These are phyloP conservation scores for Ceratorhiza oryzae-sativae DNA, from an alignment of 1,284 basidiomycete genomes.

Conservation along the genomic window DNA sequence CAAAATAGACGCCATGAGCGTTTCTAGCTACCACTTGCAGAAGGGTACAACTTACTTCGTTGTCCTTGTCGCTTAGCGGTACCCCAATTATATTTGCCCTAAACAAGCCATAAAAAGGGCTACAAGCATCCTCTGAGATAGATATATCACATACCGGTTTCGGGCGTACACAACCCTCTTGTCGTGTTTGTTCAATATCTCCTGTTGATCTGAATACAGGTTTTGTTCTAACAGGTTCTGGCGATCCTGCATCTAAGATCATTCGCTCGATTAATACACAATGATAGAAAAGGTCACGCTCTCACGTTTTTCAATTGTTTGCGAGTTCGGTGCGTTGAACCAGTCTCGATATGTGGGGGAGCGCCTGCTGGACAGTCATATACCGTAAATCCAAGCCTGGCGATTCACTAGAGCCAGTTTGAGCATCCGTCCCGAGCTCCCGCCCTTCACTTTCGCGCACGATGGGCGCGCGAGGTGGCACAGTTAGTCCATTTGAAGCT, in stretches of 20 bases:
- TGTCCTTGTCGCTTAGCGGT: constrained; percentile 14
- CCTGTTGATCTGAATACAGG: constrained; percentile 48
- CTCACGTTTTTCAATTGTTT: constrained; percentile 60
- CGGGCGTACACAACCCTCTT: constrained; percentile 24
- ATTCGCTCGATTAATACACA: constrained; percentile 29
- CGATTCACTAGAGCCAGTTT: neutral
- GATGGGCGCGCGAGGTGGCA: neutral
- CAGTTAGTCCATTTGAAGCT: neutral
- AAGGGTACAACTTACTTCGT: constrained; percentile 7
- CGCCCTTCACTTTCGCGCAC: neutral
- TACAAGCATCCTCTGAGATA: neutral
- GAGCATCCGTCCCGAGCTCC: neutral
- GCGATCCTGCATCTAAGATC: constrained; percentile 63
- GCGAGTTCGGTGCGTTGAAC: constrained; percentile 58
- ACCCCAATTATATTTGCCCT: constrained; percentile 34
- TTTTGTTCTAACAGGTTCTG: constrained; percentile 69
- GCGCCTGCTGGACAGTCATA: constrained; percentile 68
- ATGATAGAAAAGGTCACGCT: neutral
- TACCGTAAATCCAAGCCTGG: constrained; percentile 53
- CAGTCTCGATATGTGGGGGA: constrained; percentile 63
- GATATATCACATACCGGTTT: constrained; percentile 2
- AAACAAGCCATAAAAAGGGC: neutral
- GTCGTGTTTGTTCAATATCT: constrained; percentile 22
- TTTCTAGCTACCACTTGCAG: neutral
- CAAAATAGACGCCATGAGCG: constrained; percentile 47